Evolutionary conservation across 2,329 filamentous ascomycete genomes (phyloP).

Genomic region (Sporothrix pseudoabietina): DNA sequence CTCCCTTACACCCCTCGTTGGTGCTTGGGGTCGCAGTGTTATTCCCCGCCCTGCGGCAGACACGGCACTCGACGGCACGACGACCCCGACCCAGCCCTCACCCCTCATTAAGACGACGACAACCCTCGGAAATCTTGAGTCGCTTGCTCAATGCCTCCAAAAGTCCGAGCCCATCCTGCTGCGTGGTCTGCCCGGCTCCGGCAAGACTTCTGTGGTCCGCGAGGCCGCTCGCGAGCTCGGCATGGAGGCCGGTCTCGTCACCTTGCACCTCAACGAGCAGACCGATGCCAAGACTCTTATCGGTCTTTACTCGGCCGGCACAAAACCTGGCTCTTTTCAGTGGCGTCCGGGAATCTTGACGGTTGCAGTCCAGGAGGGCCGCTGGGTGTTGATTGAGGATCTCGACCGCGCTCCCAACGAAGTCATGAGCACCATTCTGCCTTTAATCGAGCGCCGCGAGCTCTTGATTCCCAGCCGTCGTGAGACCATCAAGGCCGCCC

Average conservation of each 20-base stretch:
- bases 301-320: slow-evolving; percentile 88
- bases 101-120: slow-evolving; percentile 71
- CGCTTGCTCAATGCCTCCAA: slow-evolving; percentile 68
- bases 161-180: slow-evolving; percentile 73
- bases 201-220: slow-evolving; percentile 85
- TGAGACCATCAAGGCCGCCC: slow-evolving; percentile 78
- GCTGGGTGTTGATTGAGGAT: slow-evolving; percentile 97
- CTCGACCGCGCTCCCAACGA: slow-evolving; percentile 93
- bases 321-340: slow-evolving; percentile 82
- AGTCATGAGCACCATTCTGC: slow-evolving; percentile 88
- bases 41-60: slow-evolving; percentile 62
- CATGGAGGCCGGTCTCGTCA: slow-evolving; percentile 81
- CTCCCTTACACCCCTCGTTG: slow-evolving; percentile 61
- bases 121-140: slow-evolving; percentile 69
- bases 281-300: slow-evolving; percentile 96
- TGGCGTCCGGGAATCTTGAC: slow-evolving; percentile 94
- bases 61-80: slow-evolving; percentile 28
- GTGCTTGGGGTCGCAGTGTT: slow-evolving; percentile 66
- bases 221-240: slow-evolving; percentile 80
- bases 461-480: slow-evolving; percentile 86
- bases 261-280: slow-evolving; percentile 94
- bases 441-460: slow-evolving; percentile 89
- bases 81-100: slow-evolving; percentile 43
- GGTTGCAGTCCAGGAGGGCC: slow-evolving; percentile 87
- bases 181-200: slow-evolving; percentile 79